Evolutionary conservation across 2,329 filamentous ascomycete genomes (phyloP).

Genomic region (Stagonosporopsis rhizophila): DNA sequence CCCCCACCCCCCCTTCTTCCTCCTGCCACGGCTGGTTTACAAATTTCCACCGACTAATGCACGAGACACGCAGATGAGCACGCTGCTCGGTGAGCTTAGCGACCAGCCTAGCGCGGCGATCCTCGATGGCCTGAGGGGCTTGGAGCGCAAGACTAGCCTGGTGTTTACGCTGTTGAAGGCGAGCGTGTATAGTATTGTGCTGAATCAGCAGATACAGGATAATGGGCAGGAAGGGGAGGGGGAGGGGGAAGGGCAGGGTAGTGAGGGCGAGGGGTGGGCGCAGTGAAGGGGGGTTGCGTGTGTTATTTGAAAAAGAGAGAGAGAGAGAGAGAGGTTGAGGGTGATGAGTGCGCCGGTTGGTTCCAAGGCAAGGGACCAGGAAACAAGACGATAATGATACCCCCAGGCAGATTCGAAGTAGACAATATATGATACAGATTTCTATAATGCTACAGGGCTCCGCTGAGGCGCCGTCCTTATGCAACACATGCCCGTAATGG

Average conservation of each 20-base stretch:
- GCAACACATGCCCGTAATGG: slow-evolving; percentile 19
- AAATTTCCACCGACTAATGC: too few species aligned
- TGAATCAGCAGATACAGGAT: slow-evolving; percentile 80
- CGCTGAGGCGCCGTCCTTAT: background rate
- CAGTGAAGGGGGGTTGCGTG: background rate
- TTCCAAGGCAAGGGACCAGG: background rate
- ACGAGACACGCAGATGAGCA: slow-evolving; percentile 54
- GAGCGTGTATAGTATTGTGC: slow-evolving; percentile 96
- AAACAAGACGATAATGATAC: slow-evolving; percentile 4
- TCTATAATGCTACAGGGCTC: slow-evolving; percentile 22
- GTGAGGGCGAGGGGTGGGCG: slow-evolving; percentile 28
- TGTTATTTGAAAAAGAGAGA: background rate
- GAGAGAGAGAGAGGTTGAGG: slow-evolving; percentile 1
- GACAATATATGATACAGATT: slow-evolving; percentile 31
- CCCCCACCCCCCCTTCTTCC: background rate
- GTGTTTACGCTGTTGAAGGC: slow-evolving; percentile 97
- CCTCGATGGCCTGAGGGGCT: slow-evolving; percentile 81
- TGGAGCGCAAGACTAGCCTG: slow-evolving; percentile 93
- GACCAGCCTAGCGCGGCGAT: slow-evolving; percentile 73
- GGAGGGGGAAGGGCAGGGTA: slow-evolving; percentile 20
- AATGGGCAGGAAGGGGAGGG: slow-evolving; percentile 35
- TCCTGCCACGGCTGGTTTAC: too few species aligned
- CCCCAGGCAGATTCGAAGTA: background rate
- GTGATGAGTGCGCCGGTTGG: background rate
- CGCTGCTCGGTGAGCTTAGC: slow-evolving; percentile 71